Evolutionary conservation across 2,329 filamentous ascomycete species (phyloP).

Genomic region (Shiraia sp.): DNA sequence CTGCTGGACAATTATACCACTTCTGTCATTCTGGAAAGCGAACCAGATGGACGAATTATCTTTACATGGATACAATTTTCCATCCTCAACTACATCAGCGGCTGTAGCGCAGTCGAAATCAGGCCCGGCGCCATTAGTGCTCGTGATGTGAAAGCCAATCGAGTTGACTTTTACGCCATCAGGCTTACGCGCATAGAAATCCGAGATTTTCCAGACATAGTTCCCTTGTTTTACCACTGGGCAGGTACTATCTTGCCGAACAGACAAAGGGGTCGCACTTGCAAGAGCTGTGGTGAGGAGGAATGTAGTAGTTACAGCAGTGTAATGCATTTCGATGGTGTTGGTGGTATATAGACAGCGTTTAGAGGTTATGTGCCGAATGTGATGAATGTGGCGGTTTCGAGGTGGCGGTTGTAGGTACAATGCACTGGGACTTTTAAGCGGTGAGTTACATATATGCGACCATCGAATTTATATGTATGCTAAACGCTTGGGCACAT

Average conservation of each 20-base stretch:
- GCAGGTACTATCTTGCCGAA: conserved; percentile 9
- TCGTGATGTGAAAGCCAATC: conserved; percentile 19
- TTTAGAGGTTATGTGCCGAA: no score
- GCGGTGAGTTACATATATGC: no score
- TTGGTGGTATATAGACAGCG: no score
- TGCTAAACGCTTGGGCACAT: no score
- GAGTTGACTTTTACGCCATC: conserved; percentile 19
- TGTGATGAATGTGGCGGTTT: no score
- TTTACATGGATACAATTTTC: conserved; percentile 16
- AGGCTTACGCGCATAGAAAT: conserved; percentile 23
- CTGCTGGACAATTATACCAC: conserved; percentile 17
- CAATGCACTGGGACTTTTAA: no score
- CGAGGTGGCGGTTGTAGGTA: no score
- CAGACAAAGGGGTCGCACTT: conserved; percentile 10
- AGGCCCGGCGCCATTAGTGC: conserved; percentile 14
- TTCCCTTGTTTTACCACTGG: conserved; percentile 12
- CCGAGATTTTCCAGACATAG: conserved; percentile 24
- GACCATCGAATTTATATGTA: no score
- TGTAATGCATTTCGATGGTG: conserved; percentile 22
- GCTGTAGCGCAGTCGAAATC: conserved; percentile 15
- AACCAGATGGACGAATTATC: conserved; percentile 17
- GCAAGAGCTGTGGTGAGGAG: conserved; percentile 16
- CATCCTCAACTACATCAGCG: conserved; percentile 8
- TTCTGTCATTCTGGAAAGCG: conserved; percentile 14
- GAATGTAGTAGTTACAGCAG: conserved; percentile 15